phyloP scores from a whole-genome alignment of 1,139 yeast species.

The Saccharomyces pastorianus region DNA sequence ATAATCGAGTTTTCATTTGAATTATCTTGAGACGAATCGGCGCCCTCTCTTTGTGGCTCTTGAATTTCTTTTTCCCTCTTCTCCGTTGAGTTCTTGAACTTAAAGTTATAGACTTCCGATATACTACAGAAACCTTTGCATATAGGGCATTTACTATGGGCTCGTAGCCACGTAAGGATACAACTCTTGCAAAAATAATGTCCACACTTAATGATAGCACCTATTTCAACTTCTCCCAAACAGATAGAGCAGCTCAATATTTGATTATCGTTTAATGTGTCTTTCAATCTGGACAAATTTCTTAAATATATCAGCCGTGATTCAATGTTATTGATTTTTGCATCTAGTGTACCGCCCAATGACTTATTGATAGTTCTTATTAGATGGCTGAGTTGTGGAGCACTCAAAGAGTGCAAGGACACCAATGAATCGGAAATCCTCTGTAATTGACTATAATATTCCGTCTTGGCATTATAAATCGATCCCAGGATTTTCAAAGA shows the following conservation, averaged over 20 bases:
- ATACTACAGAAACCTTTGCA: conserved; percentile 55
- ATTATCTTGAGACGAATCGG: not conserved
- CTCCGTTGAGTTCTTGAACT: conserved; percentile 16
- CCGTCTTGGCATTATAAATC: conserved; percentile 68
- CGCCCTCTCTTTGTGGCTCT: conserved; percentile 1
- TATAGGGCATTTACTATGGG: conserved; percentile 59
- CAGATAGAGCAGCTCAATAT: conserved; percentile 63
- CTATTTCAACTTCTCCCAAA: conserved; percentile 56
- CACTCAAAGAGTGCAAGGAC: conserved; percentile 23
- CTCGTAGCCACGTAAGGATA: conserved; percentile 59
- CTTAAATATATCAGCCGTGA: conserved; percentile 57
- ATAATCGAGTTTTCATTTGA: not conserved
- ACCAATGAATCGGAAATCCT: conserved; percentile 71
- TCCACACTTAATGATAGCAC: conserved; percentile 80
- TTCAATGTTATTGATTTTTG: conserved; percentile 36
- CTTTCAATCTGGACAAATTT: conserved; percentile 36
- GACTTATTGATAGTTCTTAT: conserved; percentile 21
- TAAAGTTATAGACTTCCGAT: conserved; percentile 37
- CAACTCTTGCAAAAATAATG: conserved; percentile 82
- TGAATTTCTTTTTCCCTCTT: conserved; percentile 12
- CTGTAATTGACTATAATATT: conserved; percentile 77
- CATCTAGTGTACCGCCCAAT: not conserved
- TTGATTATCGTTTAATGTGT: conserved; percentile 20
- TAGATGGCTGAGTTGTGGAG: conserved; percentile 16
- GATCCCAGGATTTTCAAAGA: conserved; percentile 49